Evolutionary conservation across 768 basidiomycete genomes (phyloP), one percentile per base, ranked within the genome.

Genomic region (Hirschioporus abietinus): DNA sequence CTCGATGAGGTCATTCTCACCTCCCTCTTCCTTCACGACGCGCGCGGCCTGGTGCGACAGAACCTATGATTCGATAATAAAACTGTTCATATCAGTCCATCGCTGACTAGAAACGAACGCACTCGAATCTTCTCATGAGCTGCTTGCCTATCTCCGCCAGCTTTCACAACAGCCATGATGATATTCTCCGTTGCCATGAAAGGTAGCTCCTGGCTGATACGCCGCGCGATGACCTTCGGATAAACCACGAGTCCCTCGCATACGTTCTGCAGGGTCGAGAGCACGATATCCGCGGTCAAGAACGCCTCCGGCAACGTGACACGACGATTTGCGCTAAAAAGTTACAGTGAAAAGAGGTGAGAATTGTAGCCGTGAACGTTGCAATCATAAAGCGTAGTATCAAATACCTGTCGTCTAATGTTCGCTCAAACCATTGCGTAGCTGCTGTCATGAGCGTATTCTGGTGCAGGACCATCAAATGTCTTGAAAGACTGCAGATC

Each of bases 161-260:
- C 88, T 78, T 93, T 97, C 69, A 99, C 97, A 58, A 99, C 87
- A 1, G 95, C 95, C 97, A 99, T 99, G 79, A 99, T 99, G 78
- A 99, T 85, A 77, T 99, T 99, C 78, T 99, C 97, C 1, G 97
- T 99, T 4, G 96, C 95, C 97, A 99, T 99, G 85, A 99, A 99
- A 0, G 97, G 97, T 35, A 99, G 84, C 76, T 99, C 97, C 76
- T 98, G 93, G 1, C 88, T 77, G 76, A 99, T 96, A 42, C 94
- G 88, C 58, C 95, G 87, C 10, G 85, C 93, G 70, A 99, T 99
- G 68, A 99, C 96, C 75, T 87, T 90, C 10, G 97, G 97, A 77
- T 99, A 99, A 65, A 99, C 96, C n/a, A 99, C 95, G n/a, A 99
- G 84, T 0, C 96, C 97, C 78, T 99, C 97, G 1, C 92, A 92